Evolutionary conservation across 1,284 basidiomycete species (phyloP), one percentile per base, ranked within the genome.

Genomic region (Caloboletus firmus): DNA sequence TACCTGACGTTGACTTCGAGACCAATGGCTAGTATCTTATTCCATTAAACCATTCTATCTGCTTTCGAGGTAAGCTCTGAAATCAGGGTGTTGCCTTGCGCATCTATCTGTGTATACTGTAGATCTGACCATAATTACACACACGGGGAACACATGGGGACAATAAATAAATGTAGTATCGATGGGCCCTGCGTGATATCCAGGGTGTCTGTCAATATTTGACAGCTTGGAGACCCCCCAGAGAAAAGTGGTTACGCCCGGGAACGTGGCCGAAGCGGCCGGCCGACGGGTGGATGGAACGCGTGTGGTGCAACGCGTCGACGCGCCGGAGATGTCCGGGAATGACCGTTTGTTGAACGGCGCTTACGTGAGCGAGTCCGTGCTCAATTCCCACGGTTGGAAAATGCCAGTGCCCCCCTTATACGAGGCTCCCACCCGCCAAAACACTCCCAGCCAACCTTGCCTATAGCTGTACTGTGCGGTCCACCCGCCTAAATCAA

Each of bases 1-100:
- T 88, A 39, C 78, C 79, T 22, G 70, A 69, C 15, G 42, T 63
- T 24, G 59, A 68, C 44, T 69, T 68, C 22, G 66, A 57, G 28
- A 51, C 57, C 26, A 59, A 58, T 24, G 42, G 36, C 17, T 68
- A 69, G 49, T 2, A 24, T 42, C 15, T 36, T 32, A n/a, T 35
- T 28, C 12, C 24, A n/a, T 43, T 24, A 17, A 6, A n/a, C 10
- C 3, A 20, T n/a, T 40, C 12, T 26, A 58, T 37, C 32, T 30
- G 17, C 22, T 48, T 46, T 57, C 26, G 8, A 46, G 61, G 63
- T 65, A 44, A 56, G 63, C 30, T 51, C 13, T 22, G 24, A 26
- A 28, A 31, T 7, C 31, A 28, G 26, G 12, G 24, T 15, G 12
- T 43, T 56, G 56, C 40, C 50, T 55, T 45, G 34, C 36, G 40